Conservation (phyloP, 345 rosid species). For the Salix caprea region DNA sequence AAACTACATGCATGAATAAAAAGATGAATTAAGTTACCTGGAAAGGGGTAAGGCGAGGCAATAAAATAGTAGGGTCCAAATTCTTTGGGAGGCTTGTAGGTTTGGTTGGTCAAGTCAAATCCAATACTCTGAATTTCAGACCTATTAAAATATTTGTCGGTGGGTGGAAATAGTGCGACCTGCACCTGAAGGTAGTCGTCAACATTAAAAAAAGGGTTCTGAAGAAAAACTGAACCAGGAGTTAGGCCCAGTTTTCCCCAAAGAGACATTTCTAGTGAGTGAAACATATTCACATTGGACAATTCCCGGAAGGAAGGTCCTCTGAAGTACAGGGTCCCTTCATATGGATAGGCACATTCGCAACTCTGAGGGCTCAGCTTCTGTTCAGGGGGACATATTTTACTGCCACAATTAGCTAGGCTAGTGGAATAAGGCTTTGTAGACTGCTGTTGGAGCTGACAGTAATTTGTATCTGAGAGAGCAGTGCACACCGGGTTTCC, state of each 20-base stretch:
- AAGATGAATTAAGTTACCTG: constrained; percentile 44
- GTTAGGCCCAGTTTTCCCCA: constrained; percentile 66
- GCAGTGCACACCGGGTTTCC: constrained; percentile 87
- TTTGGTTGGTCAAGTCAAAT: constrained; percentile 77
- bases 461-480: constrained; percentile 60
- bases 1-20: not conserved
- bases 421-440: constrained; percentile 68
- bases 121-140: constrained; percentile 66
- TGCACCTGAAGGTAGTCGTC: constrained; percentile 91
- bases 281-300: constrained; percentile 56
- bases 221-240: constrained; percentile 79
- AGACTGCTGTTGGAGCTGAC: constrained; percentile 55
- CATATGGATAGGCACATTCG: constrained; percentile 78
- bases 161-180: constrained; percentile 67
- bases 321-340: constrained; percentile 81
- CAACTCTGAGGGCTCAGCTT: constrained; percentile 92
- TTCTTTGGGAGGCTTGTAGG: constrained; percentile 69
- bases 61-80: constrained; percentile 89
- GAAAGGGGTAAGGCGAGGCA: constrained; percentile 80
- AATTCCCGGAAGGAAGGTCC: constrained; percentile 70
- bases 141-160: constrained; percentile 56
- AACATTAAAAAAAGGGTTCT: constrained; percentile 73
- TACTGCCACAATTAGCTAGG: constrained; percentile 64
- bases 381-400: constrained; percentile 56
- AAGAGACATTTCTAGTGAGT: constrained; percentile 71